Evolutionary conservation across 78 protist genomes (phyloP).

Genomic region (Speleostelium caveatum): DNA sequence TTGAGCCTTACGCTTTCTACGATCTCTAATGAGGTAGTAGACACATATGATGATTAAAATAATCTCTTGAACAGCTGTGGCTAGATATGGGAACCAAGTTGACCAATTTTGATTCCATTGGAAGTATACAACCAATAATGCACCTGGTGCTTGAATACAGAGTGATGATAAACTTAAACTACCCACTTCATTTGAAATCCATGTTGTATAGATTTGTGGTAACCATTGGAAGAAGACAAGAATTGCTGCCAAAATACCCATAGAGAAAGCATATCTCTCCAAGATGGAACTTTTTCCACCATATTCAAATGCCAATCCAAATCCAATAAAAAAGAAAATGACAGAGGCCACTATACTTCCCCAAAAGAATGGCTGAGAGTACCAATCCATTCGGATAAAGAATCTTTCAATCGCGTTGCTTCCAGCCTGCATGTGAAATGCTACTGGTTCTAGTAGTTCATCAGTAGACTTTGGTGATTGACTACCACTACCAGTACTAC

Average conservation of each 20-base stretch:
- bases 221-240: constrained; percentile 69
- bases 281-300: constrained; percentile 27
- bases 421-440: constrained; percentile 5
- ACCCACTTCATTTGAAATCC: constrained; percentile 53
- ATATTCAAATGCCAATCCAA: constrained; percentile 5
- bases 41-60: constrained; percentile 37
- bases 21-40: constrained; percentile 45
- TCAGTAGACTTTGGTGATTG: constrained; percentile 6
- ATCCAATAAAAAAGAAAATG: constrained; percentile 54
- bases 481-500: constrained; percentile 8
- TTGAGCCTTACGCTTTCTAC: constrained; percentile 10
- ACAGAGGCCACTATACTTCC: constrained; percentile 3
- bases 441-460: neutral
- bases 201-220: constrained; percentile 71
- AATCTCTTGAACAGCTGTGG: constrained; percentile 37
- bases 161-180: constrained; percentile 53
- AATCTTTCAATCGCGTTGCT: constrained; percentile 19
- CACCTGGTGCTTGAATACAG: constrained; percentile 73
- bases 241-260: constrained; percentile 47
- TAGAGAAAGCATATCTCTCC: constrained; percentile 10
- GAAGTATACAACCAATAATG: constrained; percentile 37
- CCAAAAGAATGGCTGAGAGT: constrained; percentile 72
- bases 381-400: constrained; percentile 61
- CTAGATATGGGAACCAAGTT: constrained; percentile 73
- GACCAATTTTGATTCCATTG: constrained; percentile 65